Percentiles rank a stretch among this genome's conserved stretches.
These are phyloP conservation scores for Lonicera japonica DNA, from an alignment of 129 eudicot species.

Conservation along the genomic window DNA sequence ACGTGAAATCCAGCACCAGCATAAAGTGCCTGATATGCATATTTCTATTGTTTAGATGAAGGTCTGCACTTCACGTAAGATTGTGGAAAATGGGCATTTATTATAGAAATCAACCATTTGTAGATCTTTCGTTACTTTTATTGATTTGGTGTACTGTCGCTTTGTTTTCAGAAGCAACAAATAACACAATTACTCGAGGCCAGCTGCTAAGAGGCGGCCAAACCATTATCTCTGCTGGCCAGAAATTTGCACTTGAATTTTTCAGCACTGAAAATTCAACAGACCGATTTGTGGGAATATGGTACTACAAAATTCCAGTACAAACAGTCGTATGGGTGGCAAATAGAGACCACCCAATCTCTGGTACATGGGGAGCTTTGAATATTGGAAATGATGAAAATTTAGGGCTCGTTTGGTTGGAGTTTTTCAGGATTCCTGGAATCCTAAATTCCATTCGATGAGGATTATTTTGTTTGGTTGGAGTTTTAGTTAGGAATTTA, in stretches of 20 bases:
- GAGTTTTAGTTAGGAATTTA: no score
- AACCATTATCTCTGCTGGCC: constrained; percentile 33
- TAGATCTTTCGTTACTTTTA: constrained; percentile 6
- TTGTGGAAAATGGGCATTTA: constrained; percentile 26
- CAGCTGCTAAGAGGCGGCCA: constrained; percentile 38
- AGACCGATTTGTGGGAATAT: constrained; percentile 45
- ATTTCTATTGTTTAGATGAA: neutral
- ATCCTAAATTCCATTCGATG: no score
- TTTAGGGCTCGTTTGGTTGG: no score
- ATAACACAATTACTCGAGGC: constrained; percentile 30
- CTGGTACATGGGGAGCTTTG: constrained; percentile 27
- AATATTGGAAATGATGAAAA: constrained; percentile 33
- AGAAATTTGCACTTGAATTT: constrained; percentile 48
- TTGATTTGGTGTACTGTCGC: constrained; percentile 11
- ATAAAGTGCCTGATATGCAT: no score
- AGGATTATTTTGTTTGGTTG: no score
- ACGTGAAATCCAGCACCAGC: no score
- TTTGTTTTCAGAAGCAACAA: constrained; percentile 24
- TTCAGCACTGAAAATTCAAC: constrained; percentile 44
- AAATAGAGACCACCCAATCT: constrained; percentile 52
- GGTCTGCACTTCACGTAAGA: neutral
- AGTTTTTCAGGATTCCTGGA: no score
- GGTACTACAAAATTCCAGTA: constrained; percentile 35
- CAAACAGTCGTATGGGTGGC: constrained; percentile 66
- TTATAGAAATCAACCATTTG: constrained; percentile 10